Evolutionary conservation across 805 yeast genomes (phyloP), one percentile per base, ranked within the genome.

Genomic region (Kazachstania kunashirensis): DNA sequence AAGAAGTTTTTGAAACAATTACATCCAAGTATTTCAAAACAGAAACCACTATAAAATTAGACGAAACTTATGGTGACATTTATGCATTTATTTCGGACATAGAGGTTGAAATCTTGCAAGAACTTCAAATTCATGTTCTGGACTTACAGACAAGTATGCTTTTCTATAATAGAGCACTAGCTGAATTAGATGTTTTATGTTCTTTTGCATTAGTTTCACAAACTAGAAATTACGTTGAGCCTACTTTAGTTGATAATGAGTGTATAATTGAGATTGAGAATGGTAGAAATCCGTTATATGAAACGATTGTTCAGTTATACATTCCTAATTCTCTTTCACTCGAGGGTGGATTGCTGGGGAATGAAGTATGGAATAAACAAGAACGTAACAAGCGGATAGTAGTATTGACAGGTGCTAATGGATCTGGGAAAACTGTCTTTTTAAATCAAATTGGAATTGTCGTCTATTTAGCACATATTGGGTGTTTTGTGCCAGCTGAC

Each of bases 351-450:
- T 26, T 18, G 2, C 34, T 47, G 7, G 14, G 26, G 7, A 31
- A 38, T 15, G 7, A 12, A 2, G 6, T 20, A 31, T 49, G 44
- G 54, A 16, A 19, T 14, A n/a, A 33, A 2, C 37, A 43, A 25
- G 20, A 44, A 12, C 35, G 31, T 40, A 21, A 55, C 45, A 54
- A 56, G 34, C 36, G 55, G 48, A 31, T 60, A 38, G 35, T 64
- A 40, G 34, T 75, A 27, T 39, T 74, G 19, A 65, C 77, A 15
- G 78, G 79, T 21, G 65, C 74, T 0, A 68, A 69, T 43, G 62
- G 61, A 21, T 67, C 73, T 3, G 78, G 79, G 0, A 75, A 75
- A 43, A 68, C 77, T 1, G 73, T 74, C 0, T 65, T 63, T 38
- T 48, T 74, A 14, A 48, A 67, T 2, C 77, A 71, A 37, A 55